phyloP scores from a whole-genome alignment of 106 monocot genomes.

The Dendrobium huoshanense region DNA sequence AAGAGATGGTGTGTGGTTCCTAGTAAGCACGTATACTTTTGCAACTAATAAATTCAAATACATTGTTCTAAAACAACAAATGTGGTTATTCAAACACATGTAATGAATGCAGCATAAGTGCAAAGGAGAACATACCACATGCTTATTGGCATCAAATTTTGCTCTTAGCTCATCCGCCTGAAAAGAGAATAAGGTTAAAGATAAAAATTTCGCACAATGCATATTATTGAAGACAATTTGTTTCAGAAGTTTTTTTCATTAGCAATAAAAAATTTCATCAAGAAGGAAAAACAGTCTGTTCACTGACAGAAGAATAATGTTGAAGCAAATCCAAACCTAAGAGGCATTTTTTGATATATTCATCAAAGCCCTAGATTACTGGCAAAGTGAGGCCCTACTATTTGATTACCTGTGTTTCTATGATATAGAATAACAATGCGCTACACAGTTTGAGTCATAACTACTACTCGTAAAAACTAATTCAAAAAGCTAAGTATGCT shows the following conservation, averaged over 20 bases:
- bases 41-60: background rate
- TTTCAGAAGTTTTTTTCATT: background rate
- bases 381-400: too few relatives aligned
- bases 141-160: conserved; percentile 82
- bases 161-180: conserved; percentile 81
- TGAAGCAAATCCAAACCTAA: background rate
- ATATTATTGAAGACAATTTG: background rate
- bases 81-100: background rate
- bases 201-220: background rate
- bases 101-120: background rate
- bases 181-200: conserved; percentile 12
- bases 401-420: too few relatives aligned
- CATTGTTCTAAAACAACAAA: background rate
- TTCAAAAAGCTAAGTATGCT: too few relatives aligned
- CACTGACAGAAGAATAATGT: background rate
- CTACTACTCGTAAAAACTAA: too few relatives aligned
- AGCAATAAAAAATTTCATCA: background rate
- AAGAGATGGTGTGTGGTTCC: background rate
- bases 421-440: too few relatives aligned
- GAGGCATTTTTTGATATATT: background rate
- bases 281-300: background rate
- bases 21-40: background rate
- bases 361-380: too few relatives aligned
- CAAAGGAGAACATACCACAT: conserved; percentile 62
- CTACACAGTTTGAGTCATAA: too few relatives aligned